Conservation (phyloP, 495 filamentous ascomycete species). For the Penicillium macrosclerotiorum region DNA sequence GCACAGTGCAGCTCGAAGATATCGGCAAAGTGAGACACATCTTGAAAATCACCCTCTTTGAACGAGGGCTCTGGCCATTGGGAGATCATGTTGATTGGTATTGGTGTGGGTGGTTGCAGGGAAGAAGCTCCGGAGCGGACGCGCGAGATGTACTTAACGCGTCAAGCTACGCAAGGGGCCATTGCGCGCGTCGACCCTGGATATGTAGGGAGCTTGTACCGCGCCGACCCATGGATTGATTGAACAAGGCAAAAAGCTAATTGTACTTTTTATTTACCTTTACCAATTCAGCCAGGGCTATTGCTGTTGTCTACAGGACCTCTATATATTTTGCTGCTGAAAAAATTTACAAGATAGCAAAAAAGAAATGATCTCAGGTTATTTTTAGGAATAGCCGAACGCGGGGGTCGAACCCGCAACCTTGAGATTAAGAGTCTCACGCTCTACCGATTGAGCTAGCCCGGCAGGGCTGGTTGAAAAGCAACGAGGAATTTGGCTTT, state of each 20-base stretch:
- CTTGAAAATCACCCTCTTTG: conserved; percentile 2
- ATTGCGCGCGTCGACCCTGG: background rate
- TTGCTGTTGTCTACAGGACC: no score
- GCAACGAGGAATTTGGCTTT: no score
- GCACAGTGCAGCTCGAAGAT: conserved; percentile 15
- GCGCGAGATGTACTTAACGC: conserved; percentile 3
- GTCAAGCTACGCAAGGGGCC: conserved; percentile 5
- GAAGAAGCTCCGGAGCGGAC: background rate
- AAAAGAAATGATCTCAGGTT: conserved; percentile 25
- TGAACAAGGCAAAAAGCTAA: no score
- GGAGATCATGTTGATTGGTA: conserved; percentile 4
- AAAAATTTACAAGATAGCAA: no score
- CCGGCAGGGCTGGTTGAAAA: conserved; percentile 37
- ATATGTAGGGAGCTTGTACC: no score
- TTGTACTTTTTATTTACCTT: no score
- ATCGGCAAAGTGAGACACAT: conserved; percentile 12
- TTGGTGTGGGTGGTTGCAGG: background rate
- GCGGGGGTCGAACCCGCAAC: conserved; percentile 62
- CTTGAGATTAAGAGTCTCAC: conserved; percentile 81
- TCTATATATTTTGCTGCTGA: no score
- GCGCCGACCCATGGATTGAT: no score
- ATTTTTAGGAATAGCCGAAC: conserved; percentile 38
- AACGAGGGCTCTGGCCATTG: conserved; percentile 9
- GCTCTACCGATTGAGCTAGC: conserved; percentile 85
- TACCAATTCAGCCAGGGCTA: no score